Base-by-base conservation (phyloP, 257 asterid species). In the Solanum medicagineum region DNA sequence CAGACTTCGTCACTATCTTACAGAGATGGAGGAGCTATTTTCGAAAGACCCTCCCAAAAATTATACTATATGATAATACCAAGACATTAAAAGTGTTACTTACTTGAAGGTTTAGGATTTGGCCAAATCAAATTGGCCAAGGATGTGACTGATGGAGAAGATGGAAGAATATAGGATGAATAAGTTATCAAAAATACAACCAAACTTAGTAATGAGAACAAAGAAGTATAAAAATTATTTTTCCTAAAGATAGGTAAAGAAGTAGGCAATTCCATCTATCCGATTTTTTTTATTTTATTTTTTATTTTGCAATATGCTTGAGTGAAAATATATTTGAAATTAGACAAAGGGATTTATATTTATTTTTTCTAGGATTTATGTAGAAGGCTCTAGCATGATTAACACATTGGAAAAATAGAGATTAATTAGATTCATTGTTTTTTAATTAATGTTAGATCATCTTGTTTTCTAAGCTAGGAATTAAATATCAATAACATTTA, bases 91-190 rank as follows among this genome's bases (percentile, higher is more conserved):
- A 49, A 47, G 26, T 42, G 14, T 45, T 69, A 74, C 42, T 36
- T 56, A 87, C 91, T 89, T 66, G 90, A 32, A 77, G 81, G 6
- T 22, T 63, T 69, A 68, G 80, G 80, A 68, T 44, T 2, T 82
- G 87, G 53, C 84, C 59, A 86, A 66, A 24, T 88, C 86, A 59
- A 88, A 70, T 47, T 90, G 92, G 84, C 89, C 85, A 12, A 89
- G 62, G 47, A 85, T 86, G 90, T 91, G 90, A 82, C 86, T 87
- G 80, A 92, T 85, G 85, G 93, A 86, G 89, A 90, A 92, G 77
- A 93, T 83, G 74, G 91, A 84, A 84, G 55, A 8, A 32, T 44
- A 84, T 69, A 54, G 36, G 80, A 36, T 56, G 86, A 84, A 5
- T 16, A 79, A 26, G 63, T 87, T 36, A 92, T 90, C 84, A 91